phyloP scores from a whole-genome alignment of 208 protist species.

The Leishmania turanica region DNA sequence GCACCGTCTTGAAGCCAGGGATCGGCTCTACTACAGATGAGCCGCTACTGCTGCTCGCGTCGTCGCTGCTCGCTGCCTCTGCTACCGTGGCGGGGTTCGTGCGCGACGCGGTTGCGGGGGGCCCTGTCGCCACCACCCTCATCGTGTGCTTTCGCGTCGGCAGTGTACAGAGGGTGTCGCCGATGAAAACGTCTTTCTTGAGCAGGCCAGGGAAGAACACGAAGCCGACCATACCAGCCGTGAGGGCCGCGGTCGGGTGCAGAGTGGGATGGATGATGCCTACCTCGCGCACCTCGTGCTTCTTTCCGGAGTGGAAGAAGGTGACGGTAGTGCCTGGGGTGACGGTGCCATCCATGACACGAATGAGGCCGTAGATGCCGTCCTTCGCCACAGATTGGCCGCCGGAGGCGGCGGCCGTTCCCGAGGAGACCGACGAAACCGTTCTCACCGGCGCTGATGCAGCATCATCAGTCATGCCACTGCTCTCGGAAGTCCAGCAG shows the following conservation, averaged over 20 bases:
- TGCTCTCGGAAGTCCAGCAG: conserved; percentile 93
- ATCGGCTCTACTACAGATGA: conserved; percentile 35
- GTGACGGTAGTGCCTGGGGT: conserved; percentile 70
- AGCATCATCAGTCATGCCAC: conserved; percentile 72
- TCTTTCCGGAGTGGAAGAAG: conserved; percentile 60
- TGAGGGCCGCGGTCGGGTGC: conserved; percentile 73
- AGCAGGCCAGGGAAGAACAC: conserved; percentile 84
- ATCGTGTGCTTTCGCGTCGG: conserved; percentile 62
- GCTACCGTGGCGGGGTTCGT: neutral
- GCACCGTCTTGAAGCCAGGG: conserved; percentile 74
- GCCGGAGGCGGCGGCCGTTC: neutral
- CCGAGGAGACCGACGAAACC: conserved; percentile 1
- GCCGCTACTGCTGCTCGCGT: neutral
- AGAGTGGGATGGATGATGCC: conserved; percentile 95
- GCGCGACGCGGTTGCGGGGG: neutral
- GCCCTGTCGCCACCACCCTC: neutral
- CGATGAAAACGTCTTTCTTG: conserved; percentile 91
- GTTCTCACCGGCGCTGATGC: neutral
- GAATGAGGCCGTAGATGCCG: conserved; percentile 83
- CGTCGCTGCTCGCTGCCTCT: neutral
- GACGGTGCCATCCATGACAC: conserved; percentile 91
- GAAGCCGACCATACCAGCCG: conserved; percentile 97
- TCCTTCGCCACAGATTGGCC: conserved; percentile 33
- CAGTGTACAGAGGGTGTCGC: conserved; percentile 94
- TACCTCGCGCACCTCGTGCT: conserved; percentile 91